phyloP scores from a whole-genome alignment of 495 filamentous ascomycete species.

The Darksidea phi region DNA sequence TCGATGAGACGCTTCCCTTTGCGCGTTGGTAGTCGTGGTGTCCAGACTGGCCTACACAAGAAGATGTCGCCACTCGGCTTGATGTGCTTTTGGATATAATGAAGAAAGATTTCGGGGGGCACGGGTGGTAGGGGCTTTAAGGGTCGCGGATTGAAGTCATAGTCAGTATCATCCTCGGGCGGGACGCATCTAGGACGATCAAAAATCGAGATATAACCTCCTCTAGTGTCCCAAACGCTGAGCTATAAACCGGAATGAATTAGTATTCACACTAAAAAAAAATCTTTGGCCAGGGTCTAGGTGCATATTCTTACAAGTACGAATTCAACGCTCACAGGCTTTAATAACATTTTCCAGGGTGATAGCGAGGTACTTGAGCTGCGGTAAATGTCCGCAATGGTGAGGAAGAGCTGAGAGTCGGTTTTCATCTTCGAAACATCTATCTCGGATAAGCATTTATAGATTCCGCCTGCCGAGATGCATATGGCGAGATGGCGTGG shows the following conservation, averaged over 20 bases:
- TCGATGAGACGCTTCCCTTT: neutral
- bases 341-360: neutral
- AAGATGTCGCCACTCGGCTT: neutral
- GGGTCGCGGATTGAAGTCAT: neutral
- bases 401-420: neutral
- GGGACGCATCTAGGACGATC: constrained; percentile 5
- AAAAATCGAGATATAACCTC: constrained; percentile 1
- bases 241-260: neutral
- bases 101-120: constrained; percentile 2
- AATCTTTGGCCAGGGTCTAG: too few relatives aligned
- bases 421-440: neutral
- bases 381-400: neutral
- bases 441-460: neutral
- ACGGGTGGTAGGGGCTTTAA: neutral
- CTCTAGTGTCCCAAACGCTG: neutral
- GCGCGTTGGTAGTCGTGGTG: neutral
- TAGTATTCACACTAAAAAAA: too few relatives aligned
- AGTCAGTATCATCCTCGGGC: neutral
- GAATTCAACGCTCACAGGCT: neutral
- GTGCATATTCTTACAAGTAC: neutral
- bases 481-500: neutral
- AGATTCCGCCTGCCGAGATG: neutral
- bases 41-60: too few relatives aligned
- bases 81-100: neutral
- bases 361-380: neutral